Evolutionary conservation across 192 early-diverging fungal genomes (phyloP), one percentile per base, ranked within the genome.

Genomic region (Haplosporangium gracile): DNA sequence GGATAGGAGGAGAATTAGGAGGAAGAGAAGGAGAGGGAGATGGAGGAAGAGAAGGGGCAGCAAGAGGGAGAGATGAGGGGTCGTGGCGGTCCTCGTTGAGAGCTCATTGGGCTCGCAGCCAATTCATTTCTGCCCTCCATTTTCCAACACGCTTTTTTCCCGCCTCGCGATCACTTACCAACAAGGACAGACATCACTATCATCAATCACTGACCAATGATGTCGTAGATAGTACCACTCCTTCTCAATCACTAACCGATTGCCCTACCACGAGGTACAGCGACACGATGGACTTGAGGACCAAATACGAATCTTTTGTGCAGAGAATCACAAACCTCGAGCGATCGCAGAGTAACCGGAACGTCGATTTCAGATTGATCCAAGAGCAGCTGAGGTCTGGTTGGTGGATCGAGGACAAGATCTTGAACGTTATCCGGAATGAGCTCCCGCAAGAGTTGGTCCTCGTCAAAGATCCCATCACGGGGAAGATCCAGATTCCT

Each of bases 361-460:
- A 36, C 9, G 63, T 68, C 2, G 72, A 80, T 2, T 4, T 74
- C 4, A 18, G 15, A 8, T 34, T 72, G 29, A 34, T 65, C 11
- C 34, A 57, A 15, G 6, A 51, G 43, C 32, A 74, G 8, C 5
- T 74, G 24, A 5, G 11, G 5, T 26, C 36, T 13, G 43, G 39
- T 6, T 32, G 49, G 22, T 80, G 79, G 79, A 53, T 74, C 22
- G 79, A 80, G 9, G 1, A 24, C 29, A 57, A 57, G 9, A 4
- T 78, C 7, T 6, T 71, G 26, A 24, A 57, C 5, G 11, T 53
- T 2, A 15, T 71, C 18, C 20, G 45, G 2, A 16, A 22, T 8
- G 51, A 72, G 40, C 26, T 78, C 15, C 77, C 77, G 4, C 16
- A 43, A 38, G 49, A 71, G 20, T 7, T 55, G 20, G 69, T 51